Evolutionary conservation across 2,329 filamentous ascomycete genomes (phyloP).

Genomic region (Leptographium flavum): DNA sequence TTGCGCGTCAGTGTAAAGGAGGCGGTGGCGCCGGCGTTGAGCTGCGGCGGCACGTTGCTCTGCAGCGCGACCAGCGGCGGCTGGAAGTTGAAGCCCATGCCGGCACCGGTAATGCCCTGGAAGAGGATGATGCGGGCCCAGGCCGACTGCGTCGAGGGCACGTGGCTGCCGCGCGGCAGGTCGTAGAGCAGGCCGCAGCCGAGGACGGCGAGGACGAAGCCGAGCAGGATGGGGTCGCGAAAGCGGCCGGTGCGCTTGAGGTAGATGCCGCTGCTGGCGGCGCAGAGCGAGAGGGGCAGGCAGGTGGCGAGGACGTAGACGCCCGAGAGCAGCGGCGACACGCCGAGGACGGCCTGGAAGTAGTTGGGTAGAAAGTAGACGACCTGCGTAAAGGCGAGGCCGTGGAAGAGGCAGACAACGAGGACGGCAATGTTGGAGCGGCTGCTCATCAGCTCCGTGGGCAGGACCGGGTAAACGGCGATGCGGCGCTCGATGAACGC

Average conservation of each 20-base stretch:
- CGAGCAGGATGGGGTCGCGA: conserved; percentile 33
- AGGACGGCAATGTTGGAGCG: conserved; percentile 43
- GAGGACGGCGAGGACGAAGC: conserved; percentile 35
- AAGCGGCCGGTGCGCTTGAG: conserved; percentile 24
- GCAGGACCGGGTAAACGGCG: conserved; percentile 55
- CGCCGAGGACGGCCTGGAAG: conserved; percentile 53
- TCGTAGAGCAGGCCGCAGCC: conserved; percentile 40
- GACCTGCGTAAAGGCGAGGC: conserved; percentile 46
- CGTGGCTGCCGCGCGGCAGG: conserved; percentile 25
- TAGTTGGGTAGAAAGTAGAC: conserved; percentile 63
- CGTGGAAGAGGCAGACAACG: conserved; percentile 28
- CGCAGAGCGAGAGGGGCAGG: conserved; percentile 24
- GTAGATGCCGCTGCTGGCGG: conserved; percentile 21
- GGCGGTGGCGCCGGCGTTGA: conserved; percentile 46
- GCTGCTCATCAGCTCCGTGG: conserved; percentile 43
- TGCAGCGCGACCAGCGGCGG: conserved; percentile 47
- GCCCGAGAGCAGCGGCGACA: conserved; percentile 44
- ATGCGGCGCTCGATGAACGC: conserved; percentile 48
- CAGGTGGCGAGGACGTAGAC: conserved; percentile 19
- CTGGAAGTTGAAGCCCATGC: conserved; percentile 45
- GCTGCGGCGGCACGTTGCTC: conserved; percentile 35
- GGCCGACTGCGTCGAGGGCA: conserved; percentile 17
- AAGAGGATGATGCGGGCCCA: conserved; percentile 31
- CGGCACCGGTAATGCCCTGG: conserved; percentile 40
- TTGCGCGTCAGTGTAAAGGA: conserved; percentile 42